Base-by-base conservation (phyloP, 2,329 filamentous ascomycete species). In the Pseudocercospora fijiensis region DNA sequence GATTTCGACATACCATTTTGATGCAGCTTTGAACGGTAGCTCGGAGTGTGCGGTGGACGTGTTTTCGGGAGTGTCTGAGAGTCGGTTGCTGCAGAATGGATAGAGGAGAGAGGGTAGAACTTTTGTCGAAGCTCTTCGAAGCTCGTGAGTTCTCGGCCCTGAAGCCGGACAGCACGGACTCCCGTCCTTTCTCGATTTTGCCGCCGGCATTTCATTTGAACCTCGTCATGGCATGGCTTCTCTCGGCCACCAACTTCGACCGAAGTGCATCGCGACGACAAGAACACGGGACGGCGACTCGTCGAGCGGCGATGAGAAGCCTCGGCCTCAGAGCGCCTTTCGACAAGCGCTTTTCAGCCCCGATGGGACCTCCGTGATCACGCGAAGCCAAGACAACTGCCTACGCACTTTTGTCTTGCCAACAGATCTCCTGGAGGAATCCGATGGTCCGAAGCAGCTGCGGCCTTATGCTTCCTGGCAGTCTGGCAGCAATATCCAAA, bases 331-430 rank as follows among this genome's bases (percentile, higher is more conserved):
- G 78, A 78, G 24, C 61, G 78, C 78, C 68, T 83, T 80, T 72
- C 83, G 79, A 66, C 73, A 74, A 37, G 79, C 78, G 16, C 76
- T 81, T 70, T 83, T 76, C 67, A 74, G 81, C 7, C 76, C 83
- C 16, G 86, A 88, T 72, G 86, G 86, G 6, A 86, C 83, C 1
- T 82, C 80, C 22, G 71, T 88, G 24, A 72, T 88, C 63, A 84
- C 85, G 2, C 81, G 81, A 45, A 83, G 79, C 62, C 80, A 78
- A 20, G 80, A 84, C 66, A 77, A 84, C 58, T 73, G 76, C 62
- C 77, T 85, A n/a, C 78, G 82, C 68, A 82, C 81, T 0, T 86
- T 83, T 70, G 78, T 86, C 6, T 71, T 87, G 76, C 82, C 84
- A 2, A 74, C 78, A 28, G 78, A 84, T 70, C 75, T 84, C 5